Evolutionary conservation across 257 asterid genomes (phyloP).

Genomic region (Solanum chmielewskii): DNA sequence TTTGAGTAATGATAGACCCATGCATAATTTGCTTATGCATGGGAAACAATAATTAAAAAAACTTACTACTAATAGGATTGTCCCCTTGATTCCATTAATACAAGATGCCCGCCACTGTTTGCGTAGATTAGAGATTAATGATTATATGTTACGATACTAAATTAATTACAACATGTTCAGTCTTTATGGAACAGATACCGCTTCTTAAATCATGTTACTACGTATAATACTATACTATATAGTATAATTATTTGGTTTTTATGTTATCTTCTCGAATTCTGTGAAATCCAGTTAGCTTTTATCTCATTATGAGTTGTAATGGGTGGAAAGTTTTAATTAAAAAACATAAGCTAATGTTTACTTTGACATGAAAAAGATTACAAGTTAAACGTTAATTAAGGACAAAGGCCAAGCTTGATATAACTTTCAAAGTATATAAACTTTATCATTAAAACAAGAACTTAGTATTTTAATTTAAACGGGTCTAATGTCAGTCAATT

Average conservation of each 20-base stretch:
- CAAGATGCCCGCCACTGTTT: slow-evolving; percentile 5
- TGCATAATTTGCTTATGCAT: neutral
- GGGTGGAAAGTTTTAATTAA: too few relatives aligned
- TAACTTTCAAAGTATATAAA: neutral
- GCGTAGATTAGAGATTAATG: slow-evolving; percentile 3
- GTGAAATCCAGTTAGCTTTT: neutral
- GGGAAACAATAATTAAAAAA: neutral
- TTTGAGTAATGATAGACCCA: neutral
- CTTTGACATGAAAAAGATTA: neutral
- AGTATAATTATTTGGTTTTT: neutral
- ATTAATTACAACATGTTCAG: neutral
- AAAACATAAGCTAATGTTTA: neutral
- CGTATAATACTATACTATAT: neutral
- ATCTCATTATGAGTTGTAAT: neutral
- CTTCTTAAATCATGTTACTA: neutral
- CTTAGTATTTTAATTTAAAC: too few relatives aligned
- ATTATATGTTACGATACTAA: neutral
- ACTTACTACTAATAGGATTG: slow-evolving; percentile 15
- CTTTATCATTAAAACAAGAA: neutral
- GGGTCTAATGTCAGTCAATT: too few relatives aligned
- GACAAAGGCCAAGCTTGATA: neutral
- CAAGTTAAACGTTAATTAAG: neutral
- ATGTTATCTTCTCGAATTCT: neutral
- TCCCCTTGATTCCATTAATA: slow-evolving; percentile 35
- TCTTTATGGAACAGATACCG: neutral